A percentile compares a stretch with the other conserved stretches of the same genome.
Evolutionary conservation across 2,329 filamentous ascomycete species (phyloP).

Genomic region (Elsinoe perseae): DNA sequence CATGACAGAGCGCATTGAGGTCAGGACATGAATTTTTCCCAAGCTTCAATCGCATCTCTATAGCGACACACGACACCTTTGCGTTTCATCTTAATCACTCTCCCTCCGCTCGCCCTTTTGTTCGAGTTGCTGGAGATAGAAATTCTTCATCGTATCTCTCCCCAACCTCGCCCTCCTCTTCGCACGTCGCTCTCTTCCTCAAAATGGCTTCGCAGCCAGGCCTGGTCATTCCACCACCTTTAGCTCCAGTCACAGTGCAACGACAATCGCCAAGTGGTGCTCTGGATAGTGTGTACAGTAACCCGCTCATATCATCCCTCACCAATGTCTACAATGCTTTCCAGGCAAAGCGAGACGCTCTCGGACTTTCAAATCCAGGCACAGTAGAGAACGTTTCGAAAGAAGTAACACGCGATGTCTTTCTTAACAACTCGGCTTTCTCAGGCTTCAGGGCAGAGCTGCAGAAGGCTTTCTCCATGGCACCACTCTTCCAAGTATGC

Average conservation of each 20-base stretch:
- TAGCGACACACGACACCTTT: constrained; percentile 10
- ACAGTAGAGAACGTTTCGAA: constrained; percentile 81
- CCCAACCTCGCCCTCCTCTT: neutral
- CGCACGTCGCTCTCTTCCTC: neutral
- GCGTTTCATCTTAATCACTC: neutral
- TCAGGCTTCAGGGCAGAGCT: constrained; percentile 90
- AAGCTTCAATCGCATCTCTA: constrained; percentile 13
- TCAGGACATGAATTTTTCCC: constrained; percentile 11
- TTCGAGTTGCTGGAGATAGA: neutral
- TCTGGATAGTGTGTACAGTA: constrained; percentile 62
- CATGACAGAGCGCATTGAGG: constrained; percentile 1
- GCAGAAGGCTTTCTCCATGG: constrained; percentile 91
- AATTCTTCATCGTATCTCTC: neutral
- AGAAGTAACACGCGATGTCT: constrained; percentile 93
- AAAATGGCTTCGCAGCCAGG: constrained; percentile 19
- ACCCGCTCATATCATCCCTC: constrained; percentile 54
- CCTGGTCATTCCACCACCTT: constrained; percentile 16
- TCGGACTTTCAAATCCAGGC: constrained; percentile 86
- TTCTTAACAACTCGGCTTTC: constrained; percentile 96
- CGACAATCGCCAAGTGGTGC: constrained; percentile 25
- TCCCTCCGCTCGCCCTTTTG: neutral
- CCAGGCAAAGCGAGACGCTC: constrained; percentile 73
- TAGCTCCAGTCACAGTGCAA: constrained; percentile 19
- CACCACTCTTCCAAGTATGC: constrained; percentile 91
- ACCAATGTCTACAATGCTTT: constrained; percentile 70